Percentiles rank a stretch among this genome's conserved stretches.
Evolutionary conservation across 1,284 basidiomycete genomes (phyloP).

Genomic region (Sphaerobolus stellatus): DNA sequence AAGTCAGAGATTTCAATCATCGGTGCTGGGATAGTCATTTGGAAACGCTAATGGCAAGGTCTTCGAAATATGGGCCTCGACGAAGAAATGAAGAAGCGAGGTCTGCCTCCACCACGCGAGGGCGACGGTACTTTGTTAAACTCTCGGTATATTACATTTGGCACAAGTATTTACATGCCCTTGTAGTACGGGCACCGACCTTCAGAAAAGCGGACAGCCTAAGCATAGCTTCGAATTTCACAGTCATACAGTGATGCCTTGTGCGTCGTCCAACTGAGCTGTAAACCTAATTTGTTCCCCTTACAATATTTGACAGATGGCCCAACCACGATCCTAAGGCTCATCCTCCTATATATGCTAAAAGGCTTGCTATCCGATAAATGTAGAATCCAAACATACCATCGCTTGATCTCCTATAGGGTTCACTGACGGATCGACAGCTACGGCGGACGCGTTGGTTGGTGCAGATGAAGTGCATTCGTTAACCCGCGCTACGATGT

Average conservation of each 20-base stretch:
- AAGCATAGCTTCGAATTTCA: slow-evolving; percentile 27
- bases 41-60: slow-evolving; percentile 40
- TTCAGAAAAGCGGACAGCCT: slow-evolving; percentile 29
- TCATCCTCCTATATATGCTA: slow-evolving; percentile 34
- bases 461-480: slow-evolving; percentile 16
- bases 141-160: too few species aligned
- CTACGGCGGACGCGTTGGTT: slow-evolving; percentile 10
- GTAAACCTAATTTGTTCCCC: neutral
- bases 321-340: slow-evolving; percentile 32
- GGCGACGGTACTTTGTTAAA: slow-evolving; percentile 16
- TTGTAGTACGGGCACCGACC: slow-evolving; percentile 12
- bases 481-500: slow-evolving; percentile 14
- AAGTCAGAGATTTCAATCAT: slow-evolving; percentile 34
- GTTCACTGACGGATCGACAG: slow-evolving; percentile 15
- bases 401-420: neutral
- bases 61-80: slow-evolving; percentile 36
- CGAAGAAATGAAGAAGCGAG: slow-evolving; percentile 27
- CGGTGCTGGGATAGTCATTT: slow-evolving; percentile 38
- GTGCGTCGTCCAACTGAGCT: slow-evolving; percentile 14
- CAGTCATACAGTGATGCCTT: slow-evolving; percentile 29
- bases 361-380: slow-evolving; percentile 25
- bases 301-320: slow-evolving; percentile 27
- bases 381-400: neutral
- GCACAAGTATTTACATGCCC: too few species aligned
- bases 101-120: slow-evolving; percentile 19